Conservation (phyloP, 495 filamentous ascomycete genomes). For the Lophiotrema nucula region DNA sequence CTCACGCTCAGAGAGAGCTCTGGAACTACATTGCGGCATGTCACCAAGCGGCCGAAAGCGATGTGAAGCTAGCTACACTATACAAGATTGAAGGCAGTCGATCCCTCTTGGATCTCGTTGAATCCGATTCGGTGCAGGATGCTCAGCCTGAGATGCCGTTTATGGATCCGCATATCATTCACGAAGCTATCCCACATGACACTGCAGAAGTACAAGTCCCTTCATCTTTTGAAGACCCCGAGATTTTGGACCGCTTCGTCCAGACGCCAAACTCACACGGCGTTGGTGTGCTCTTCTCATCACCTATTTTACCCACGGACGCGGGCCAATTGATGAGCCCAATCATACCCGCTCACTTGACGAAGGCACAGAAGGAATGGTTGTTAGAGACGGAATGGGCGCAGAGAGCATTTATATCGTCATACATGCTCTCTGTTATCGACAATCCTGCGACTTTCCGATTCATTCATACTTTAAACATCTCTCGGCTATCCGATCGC, state of each 20-base stretch:
- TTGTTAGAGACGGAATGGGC: conserved; percentile 58
- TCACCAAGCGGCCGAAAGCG: conserved; percentile 10
- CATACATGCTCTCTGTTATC: conserved; percentile 53
- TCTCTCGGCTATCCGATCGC: conserved; percentile 53
- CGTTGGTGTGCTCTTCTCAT: conserved; percentile 17
- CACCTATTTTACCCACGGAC: conserved; percentile 10
- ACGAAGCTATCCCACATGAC: conserved; percentile 14
- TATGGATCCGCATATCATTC: conserved; percentile 22
- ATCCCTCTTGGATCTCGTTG: conserved; percentile 1
- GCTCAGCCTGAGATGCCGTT: conserved; percentile 16
- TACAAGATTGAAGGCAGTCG: conserved; percentile 17
- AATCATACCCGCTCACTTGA: conserved; percentile 48
- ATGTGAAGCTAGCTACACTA: conserved; percentile 31
- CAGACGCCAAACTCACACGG: neutral
- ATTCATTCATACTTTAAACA: conserved; percentile 47
- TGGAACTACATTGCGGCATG: conserved; percentile 36
- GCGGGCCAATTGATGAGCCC: conserved; percentile 12
- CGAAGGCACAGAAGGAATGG: conserved; percentile 56
- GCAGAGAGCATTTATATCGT: conserved; percentile 56
- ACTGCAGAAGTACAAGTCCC: conserved; percentile 8
- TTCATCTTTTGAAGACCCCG: conserved; percentile 16
- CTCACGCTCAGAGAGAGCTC: conserved; percentile 33
- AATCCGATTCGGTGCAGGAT: neutral
- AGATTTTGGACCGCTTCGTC: conserved; percentile 6
- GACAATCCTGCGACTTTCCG: conserved; percentile 49